Conservation (phyloP, 2,329 filamentous ascomycete species). For the Colletotrichum sansevieriae region DNA sequence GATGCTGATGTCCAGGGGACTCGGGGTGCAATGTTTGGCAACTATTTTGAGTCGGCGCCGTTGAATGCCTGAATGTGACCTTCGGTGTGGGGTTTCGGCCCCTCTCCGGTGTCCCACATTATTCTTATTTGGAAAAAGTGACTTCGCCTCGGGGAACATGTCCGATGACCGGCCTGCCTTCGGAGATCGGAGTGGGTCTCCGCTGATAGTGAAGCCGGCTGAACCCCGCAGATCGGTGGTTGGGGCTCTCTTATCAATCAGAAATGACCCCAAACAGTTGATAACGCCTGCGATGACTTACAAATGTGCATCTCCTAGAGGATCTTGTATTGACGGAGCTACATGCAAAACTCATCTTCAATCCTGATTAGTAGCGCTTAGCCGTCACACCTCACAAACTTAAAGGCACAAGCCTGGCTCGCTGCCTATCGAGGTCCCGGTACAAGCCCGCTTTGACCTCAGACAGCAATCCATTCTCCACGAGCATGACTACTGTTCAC, state of each 20-base stretch:
- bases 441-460: no score
- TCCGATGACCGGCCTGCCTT: slow-evolving; percentile 30
- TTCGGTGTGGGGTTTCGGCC: slow-evolving; percentile 16
- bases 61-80: not conserved
- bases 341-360: no score
- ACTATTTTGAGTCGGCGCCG: slow-evolving; percentile 10
- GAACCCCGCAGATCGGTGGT: not conserved
- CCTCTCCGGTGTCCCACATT: not conserved
- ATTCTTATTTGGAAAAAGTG: no score
- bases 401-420: no score
- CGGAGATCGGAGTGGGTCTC: slow-evolving; percentile 41
- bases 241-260: slow-evolving; percentile 1
- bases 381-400: no score
- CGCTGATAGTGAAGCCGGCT: not conserved
- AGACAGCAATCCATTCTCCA: accelerated
- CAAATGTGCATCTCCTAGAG: no score
- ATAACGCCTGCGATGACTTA: no score
- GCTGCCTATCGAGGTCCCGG: no score
- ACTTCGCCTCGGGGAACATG: slow-evolving; percentile 23
- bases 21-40: slow-evolving; percentile 24
- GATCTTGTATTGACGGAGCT: no score
- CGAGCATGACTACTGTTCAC: slow-evolving; percentile 19
- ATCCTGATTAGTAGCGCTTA: no score
- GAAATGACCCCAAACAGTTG: not conserved
- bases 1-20: slow-evolving; percentile 48